Evolutionary conservation across 2,329 filamentous ascomycete species (phyloP), one percentile per base, ranked within the genome.

Genomic region (Sporothrix variecibatus): DNA sequence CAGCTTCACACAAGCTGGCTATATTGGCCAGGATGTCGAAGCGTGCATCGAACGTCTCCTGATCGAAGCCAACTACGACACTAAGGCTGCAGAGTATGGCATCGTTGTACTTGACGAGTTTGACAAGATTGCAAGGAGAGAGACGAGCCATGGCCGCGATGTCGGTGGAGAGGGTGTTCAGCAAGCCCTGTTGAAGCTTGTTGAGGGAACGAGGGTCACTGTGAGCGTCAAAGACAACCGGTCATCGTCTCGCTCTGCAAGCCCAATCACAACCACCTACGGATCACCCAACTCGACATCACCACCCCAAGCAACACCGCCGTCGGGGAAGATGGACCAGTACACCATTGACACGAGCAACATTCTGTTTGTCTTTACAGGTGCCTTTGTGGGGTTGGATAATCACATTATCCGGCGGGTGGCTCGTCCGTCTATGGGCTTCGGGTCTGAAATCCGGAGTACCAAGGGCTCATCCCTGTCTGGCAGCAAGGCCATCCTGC

Each of bases 21-120:
- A 99, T 79, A 98, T 99, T 78, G 96, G 96, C 40, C 95, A 98
- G 80, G 96, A 99, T 80, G 95, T 95, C n/a, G 96, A 99, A 81
- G 92, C 94, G 0, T 98, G 95, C 78, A 94, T 99, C 56, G 94
- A 98, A 80, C 89, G 96, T 62, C 87, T 99, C 34, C 86, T 99
- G 11, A 93, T 97, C 73, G 94, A 97, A 75, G 91, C 95, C 9
- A 95, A 97, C 81, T 97, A 97, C 82, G 93, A 97, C 78, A 89
- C 96, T 38, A 90, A 91, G 74, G 90, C 92, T 72, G 92, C 94
- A 8, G 95, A 99, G 81, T 90, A 93, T 72, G 96, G 96, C 5
- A 98, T 99, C 73, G 94, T 99, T 65, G 96, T 97, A 73, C 86
- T 99, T 26, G 96, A 99, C 78, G 96, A 99, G 83, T 94, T 99